Evolutionary conservation across 176 grass and related monocot species (phyloP), one percentile per base, ranked within the genome.

Genomic region (Guadua angustifolia): DNA sequence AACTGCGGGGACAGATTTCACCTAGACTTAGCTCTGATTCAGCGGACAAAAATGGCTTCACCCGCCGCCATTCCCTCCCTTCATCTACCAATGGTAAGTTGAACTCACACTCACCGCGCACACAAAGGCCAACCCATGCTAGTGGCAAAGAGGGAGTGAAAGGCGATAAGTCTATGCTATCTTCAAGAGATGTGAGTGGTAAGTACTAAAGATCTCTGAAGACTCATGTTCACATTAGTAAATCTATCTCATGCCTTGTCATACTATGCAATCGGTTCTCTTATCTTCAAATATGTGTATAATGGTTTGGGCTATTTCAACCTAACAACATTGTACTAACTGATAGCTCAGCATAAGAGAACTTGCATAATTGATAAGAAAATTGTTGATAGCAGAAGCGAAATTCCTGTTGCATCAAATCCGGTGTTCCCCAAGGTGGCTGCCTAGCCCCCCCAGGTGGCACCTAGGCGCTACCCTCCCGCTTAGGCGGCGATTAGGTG

Each of bases 41-140:
- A 77, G 87, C 36, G 12, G 95, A 93, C 63, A 95, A 92, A 83
- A 98, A 82, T 73, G 88, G 81, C 42, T 88, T 92, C 60, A 88
- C 93, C 33, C 90, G 91, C 50, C 92, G 93, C 45, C 93, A 95
- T 68, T 98, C 95, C 75, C 89, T 98, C 6, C 93, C 95, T 11
- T 93, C 90, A 46, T 86, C 90, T 29, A 77, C 83, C 43, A 93
- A 86, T 85, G 93, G 91, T 45, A 98, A 98, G 72, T 59, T 92
- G 72, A 92, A 55, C 68, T 93, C 95, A 2, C 87, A 95, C 0
- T 98, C 95, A 11, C 95, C 95, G 0, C 88, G 93, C 51, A 93
- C 93, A 12, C 92, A 91, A 79, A 95, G 75, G 75, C 89, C 88
- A 52, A 71, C 80, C 38, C 87, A 93, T 89, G 57, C 84, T 90